Base-by-base conservation (phyloP, 2,329 filamentous ascomycete genomes). In the Epichloe bromicola region DNA sequence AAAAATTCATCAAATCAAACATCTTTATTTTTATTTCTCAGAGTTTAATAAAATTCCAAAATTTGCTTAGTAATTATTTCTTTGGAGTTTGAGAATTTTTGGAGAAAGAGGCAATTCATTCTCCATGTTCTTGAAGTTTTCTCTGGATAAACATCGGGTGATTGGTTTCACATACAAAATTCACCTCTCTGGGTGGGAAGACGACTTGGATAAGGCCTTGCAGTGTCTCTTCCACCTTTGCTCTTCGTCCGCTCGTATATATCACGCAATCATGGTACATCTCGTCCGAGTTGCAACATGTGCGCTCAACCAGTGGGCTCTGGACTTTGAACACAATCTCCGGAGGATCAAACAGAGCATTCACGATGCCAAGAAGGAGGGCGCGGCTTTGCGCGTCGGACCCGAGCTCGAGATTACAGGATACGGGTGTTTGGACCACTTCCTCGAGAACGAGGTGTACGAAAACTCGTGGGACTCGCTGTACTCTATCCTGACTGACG, bases 281-380 rank as follows among this genome's bases (percentile, higher is more conserved):
- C 46, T 48, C 37, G 46, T 48, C 38, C 46, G 46, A 26, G 59
- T 69, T 20, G 67, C 67, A 15, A 65, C 67, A 3, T 69, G 66
- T 55, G 61, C 61, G 15, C 60, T 69, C 39, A 67, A 64, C 30
- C 66, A 68, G 23, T 67, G 65, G 63, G 65, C 75, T 11, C 33
- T 52, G 42, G 51, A 52, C 39, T 49, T 71, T 82, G 19, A 77
- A 55, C 82, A 81, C 38, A 87, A 87, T 59, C 65, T 72, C 2
- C 71, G 74, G 46, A 72, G 83, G 17, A 85, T 86, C 55, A 73
- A 82, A 17, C 71, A 83, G 61, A 80, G 76, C 51, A 81, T 86
- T 57, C 70, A 66, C 37, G 57, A 67, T 26, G 80, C 83, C 17
- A 86, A 85, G 63, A 69, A 67, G 45, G 70, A 71, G 3, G 78